Evolutionary conservation across 768 basidiomycete genomes (phyloP).

Genomic region (Macrocybe gigantea): DNA sequence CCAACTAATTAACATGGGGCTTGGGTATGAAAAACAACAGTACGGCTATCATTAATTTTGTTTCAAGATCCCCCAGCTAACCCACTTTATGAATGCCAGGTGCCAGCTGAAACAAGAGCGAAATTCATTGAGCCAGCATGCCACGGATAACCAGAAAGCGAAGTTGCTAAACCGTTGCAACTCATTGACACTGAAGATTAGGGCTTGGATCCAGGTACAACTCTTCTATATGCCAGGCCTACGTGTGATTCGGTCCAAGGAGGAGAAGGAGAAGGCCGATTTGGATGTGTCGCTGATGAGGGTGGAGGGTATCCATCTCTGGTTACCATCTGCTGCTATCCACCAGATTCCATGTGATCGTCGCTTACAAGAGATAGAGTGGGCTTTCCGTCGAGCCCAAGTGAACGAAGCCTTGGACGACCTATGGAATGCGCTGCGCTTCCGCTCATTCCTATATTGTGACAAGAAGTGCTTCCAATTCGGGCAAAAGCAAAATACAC

Average conservation of each 20-base stretch:
- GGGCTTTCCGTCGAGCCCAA: constrained; percentile 5
- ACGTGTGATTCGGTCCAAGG: neutral
- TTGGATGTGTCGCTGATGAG: neutral
- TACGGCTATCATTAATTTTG: constrained; percentile 1
- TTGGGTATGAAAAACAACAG: constrained; percentile 16
- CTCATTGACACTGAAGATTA: constrained; percentile 5
- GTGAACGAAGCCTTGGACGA: constrained; percentile 9
- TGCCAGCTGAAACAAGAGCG: constrained; percentile 1
- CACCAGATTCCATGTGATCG: neutral
- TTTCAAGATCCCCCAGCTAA: neutral
- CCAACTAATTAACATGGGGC: constrained; percentile 7
- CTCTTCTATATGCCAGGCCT: constrained; percentile 10
- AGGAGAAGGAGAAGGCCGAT: neutral
- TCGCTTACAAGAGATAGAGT: constrained; percentile 5
- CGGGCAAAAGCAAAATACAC: constrained; percentile 7
- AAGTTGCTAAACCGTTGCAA: constrained; percentile 7
- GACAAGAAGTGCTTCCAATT: constrained; percentile 6
- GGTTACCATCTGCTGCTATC: constrained; percentile 4
- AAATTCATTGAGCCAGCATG: constrained; percentile 2
- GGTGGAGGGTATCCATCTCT: neutral
- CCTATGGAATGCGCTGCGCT: constrained; percentile 3
- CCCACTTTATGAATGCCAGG: constrained; percentile 4
- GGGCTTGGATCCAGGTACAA: constrained; percentile 7
- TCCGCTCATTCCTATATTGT: constrained; percentile 1
- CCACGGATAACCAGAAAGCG: constrained; percentile 5